These are phyloP conservation scores for Coelastrella sp. DNA, from an alignment of 139 green algal genomes.

Conservation along the genomic window DNA sequence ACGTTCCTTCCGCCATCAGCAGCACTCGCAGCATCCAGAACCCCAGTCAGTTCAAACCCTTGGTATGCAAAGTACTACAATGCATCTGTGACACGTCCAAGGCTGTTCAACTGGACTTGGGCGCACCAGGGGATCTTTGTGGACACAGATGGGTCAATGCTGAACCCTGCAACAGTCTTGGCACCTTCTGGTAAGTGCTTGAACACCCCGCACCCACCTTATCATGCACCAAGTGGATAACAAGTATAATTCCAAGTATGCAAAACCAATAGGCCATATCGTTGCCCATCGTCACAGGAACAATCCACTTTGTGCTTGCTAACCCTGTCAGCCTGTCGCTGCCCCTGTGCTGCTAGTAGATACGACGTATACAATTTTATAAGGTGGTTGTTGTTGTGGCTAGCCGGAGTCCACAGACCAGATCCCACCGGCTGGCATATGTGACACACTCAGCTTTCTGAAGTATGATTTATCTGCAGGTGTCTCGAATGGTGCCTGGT, in stretches of 20 bases:
- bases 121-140: conserved; percentile 51
- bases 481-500: conserved; percentile 1
- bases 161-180: conserved; percentile 17
- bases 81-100: neutral
- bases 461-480: neutral
- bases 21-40: neutral
- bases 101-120: conserved; percentile 27
- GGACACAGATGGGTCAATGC: conserved; percentile 69
- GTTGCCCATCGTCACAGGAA: too few species aligned
- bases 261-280: too few species aligned
- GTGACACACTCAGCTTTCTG: too few species aligned
- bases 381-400: too few species aligned
- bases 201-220: too few species aligned
- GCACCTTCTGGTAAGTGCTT: neutral
- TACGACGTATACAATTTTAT: too few species aligned
- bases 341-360: too few species aligned
- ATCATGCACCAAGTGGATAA: too few species aligned
- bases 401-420: too few species aligned
- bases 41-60: neutral
- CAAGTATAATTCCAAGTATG: too few species aligned
- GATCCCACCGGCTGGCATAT: neutral
- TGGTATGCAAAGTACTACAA: neutral
- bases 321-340: too few species aligned
- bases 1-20: conserved; percentile 27
- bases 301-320: too few species aligned